Evolutionary conservation across 805 yeast genomes (phyloP).

Genomic region (Kuraishia hungarica): DNA sequence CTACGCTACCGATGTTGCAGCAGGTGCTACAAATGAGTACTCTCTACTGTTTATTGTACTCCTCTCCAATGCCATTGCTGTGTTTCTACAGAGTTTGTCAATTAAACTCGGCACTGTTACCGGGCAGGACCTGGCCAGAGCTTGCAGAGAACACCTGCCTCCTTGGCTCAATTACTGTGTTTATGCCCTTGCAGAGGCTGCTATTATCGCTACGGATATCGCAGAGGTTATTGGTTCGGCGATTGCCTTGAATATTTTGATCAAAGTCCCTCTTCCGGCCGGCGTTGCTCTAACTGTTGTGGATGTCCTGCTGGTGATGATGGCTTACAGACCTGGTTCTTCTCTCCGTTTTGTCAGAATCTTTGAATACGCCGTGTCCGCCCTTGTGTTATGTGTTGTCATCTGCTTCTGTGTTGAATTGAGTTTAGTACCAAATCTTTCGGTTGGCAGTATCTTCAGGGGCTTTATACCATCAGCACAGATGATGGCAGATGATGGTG

Average conservation of each 20-base stretch:
- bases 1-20: conserved; percentile 38
- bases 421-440: conserved; percentile 21
- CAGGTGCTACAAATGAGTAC: conserved; percentile 35
- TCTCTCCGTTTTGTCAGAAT: conserved; percentile 30
- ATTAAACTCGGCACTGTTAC: conserved; percentile 41
- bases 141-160: conserved; percentile 33
- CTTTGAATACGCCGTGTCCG: conserved; percentile 35
- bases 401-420: conserved; percentile 38
- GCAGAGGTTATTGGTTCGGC: conserved; percentile 49
- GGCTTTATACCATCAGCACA: conserved; percentile 35
- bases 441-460: conserved; percentile 25
- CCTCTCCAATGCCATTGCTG: conserved; percentile 34
- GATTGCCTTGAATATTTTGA: conserved; percentile 36
- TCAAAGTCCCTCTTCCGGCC: conserved; percentile 38
- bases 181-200: conserved; percentile 37
- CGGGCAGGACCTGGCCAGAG: conserved; percentile 36
- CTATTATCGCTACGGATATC: conserved; percentile 43
- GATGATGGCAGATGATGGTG: conserved; percentile 32
- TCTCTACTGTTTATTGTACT: conserved; percentile 34
- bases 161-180: conserved; percentile 26
- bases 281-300: conserved; percentile 36
- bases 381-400: conserved; percentile 32
- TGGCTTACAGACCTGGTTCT: conserved; percentile 37
- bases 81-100: conserved; percentile 34
- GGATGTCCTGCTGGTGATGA: conserved; percentile 36